A percentile compares a stretch with the other conserved stretches of the same genome.
Conservation (phyloP, 2,329 filamentous ascomycete genomes). For the Alternaria conjuncta region DNA sequence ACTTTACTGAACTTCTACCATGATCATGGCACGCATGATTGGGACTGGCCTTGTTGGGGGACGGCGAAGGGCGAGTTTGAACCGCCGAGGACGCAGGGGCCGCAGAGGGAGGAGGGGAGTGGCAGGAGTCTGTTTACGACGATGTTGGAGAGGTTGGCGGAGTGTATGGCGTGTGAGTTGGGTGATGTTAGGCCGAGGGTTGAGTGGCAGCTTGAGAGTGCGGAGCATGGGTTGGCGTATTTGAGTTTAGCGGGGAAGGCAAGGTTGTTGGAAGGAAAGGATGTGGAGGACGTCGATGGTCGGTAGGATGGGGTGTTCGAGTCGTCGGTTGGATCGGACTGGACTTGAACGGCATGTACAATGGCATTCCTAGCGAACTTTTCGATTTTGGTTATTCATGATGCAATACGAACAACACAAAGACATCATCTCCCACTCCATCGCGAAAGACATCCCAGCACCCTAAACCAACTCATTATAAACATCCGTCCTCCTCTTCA, state of each 20-base stretch:
- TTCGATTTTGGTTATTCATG: not conserved
- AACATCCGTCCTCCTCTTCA: conserved; percentile 61
- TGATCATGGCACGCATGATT: conserved; percentile 34
- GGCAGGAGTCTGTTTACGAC: conserved; percentile 29
- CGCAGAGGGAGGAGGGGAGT: conserved; percentile 17
- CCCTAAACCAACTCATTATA: conserved; percentile 38
- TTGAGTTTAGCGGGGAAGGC: conserved; percentile 34
- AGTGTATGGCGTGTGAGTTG: conserved; percentile 20
- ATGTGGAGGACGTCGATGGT: conserved; percentile 18
- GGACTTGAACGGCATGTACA: not conserved
- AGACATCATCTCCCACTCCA: no score
- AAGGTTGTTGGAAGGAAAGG: conserved; percentile 27
- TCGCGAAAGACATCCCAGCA: not conserved
- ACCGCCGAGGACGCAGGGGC: conserved; percentile 38
- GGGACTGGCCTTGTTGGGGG: conserved; percentile 31
- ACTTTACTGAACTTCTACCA: conserved; percentile 39
- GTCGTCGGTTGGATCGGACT: not conserved
- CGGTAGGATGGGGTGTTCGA: not conserved
- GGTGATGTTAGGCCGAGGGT: conserved; percentile 29
- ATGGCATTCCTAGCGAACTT: not conserved
- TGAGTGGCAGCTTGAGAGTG: conserved; percentile 22
- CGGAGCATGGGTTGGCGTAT: conserved; percentile 31
- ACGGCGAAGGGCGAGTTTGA: conserved; percentile 26
- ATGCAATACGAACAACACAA: not conserved
- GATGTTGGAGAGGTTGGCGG: conserved; percentile 35